Base-by-base conservation (phyloP, 2,329 filamentous ascomycete genomes). In the Diaporthe citriasiana region DNA sequence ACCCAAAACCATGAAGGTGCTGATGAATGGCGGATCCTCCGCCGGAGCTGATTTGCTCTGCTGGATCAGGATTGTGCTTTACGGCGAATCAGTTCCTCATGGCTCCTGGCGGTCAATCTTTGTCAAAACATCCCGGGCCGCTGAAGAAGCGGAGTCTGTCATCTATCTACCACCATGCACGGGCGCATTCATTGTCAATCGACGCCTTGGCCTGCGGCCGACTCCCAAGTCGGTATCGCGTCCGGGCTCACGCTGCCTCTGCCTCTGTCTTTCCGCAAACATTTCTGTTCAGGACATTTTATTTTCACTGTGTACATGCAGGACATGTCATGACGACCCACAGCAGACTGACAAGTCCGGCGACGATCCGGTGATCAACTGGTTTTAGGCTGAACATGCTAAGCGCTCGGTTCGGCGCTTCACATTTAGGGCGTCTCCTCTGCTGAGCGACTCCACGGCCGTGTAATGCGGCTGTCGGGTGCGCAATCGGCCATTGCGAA, bases 291-390 rank as follows among this genome's bases (percentile, higher is more conserved):
- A 15, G 6, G 33, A 63, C 13, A 33, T 53, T 35, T 53, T 19
- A 42, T 63, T 7, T 63, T 56, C 53, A 42, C 40, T 30, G 25
- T 63, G 33, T 33, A 33, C 25, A 51, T 45, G 45, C 45, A 51
- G 63, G 22, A 40, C 63, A 53, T 40, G 63, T 68, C 63, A 68
- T 68, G 47, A 53, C 13, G 63, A 22, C 33, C 63, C 45, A 45
- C 45, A 22, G 22, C 30, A 25, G 47, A 40, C 45, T 38, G 63
- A 53, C 63, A 53, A 10, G 47, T 68, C 27, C 63, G 42, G 30
- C 40, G 27, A 38, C 60, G 55, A 53, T 63, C 56, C 27, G 38
- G 25, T 47, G 40, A 30, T 57, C 66, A 56, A 45, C 2, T 19
- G 15, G 59, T 51, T 47, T 57, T 27, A 51, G 35, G 42, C 63